These are phyloP conservation scores for Suillus decipiens DNA, from an alignment of 768 basidiomycete genomes.

Conservation along the genomic window DNA sequence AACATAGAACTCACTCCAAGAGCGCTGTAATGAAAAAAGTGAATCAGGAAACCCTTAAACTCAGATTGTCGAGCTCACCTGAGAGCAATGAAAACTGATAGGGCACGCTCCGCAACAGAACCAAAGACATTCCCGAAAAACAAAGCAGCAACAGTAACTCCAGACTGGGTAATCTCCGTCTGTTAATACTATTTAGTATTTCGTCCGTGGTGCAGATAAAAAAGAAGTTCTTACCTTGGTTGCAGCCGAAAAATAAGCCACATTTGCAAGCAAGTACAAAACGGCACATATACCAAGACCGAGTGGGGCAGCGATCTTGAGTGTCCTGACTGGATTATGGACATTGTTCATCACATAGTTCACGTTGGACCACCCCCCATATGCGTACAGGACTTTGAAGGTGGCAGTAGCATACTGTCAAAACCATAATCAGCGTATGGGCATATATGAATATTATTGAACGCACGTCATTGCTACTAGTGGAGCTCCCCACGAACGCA, in stretches of 20 bases:
- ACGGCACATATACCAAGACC: slow-evolving; percentile 54
- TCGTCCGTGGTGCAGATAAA: too few relatives aligned
- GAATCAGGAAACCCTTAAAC: not conserved
- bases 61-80: slow-evolving; percentile 35
- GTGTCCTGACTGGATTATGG: slow-evolving; percentile 57
- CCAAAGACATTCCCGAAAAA: slow-evolving; percentile 68
- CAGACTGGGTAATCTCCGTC: slow-evolving; percentile 47
- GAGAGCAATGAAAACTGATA: slow-evolving; percentile 57
- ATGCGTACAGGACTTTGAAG: slow-evolving; percentile 55
- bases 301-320: slow-evolving; percentile 62
- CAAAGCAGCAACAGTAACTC: slow-evolving; percentile 56
- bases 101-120: slow-evolving; percentile 47
- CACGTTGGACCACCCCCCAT: slow-evolving; percentile 54
- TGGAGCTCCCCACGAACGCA: slow-evolving; percentile 56
- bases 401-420: slow-evolving; percentile 60
- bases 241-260: slow-evolving; percentile 53
- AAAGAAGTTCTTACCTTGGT: slow-evolving; percentile 21
- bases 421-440: not conserved
- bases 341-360: slow-evolving; percentile 65
- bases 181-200: slow-evolving; percentile 18
- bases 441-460: not conserved
- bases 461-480: slow-evolving; percentile 49
- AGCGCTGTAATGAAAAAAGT: slow-evolving; percentile 28
- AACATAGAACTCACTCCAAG: slow-evolving; percentile 29
- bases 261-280: slow-evolving; percentile 56